These are phyloP conservation scores for Acephala macrosclerotiorum DNA, from an alignment of 2,329 filamentous ascomycete species.

Conservation along the genomic window DNA sequence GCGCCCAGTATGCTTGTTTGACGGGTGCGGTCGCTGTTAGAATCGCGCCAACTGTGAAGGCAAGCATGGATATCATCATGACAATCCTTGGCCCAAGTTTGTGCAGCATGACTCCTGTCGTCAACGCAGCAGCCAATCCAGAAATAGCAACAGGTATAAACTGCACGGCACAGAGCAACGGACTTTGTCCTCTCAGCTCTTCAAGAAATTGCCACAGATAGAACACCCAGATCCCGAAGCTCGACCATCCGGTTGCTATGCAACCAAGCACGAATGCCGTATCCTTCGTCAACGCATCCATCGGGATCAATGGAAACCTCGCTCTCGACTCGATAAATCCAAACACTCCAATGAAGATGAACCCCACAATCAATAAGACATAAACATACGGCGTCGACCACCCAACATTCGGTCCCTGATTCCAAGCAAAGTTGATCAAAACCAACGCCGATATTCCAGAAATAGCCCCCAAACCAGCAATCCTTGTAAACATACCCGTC, in stretches of 20 bases:
- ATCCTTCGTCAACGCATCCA: conserved; percentile 56
- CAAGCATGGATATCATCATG: conserved; percentile 45
- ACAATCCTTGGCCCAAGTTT: conserved; percentile 43
- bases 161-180: conserved; percentile 43
- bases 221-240: conserved; percentile 42
- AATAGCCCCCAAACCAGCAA: conserved; percentile 53
- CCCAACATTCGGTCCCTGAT: conserved; percentile 43
- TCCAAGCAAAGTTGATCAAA: conserved; percentile 64
- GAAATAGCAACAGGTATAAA: conserved; percentile 40
- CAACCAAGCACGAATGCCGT: conserved; percentile 54
- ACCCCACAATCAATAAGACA: conserved; percentile 62
- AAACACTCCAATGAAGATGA: conserved; percentile 61
- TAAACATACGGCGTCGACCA: conserved; percentile 39
- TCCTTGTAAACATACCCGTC: conserved; percentile 30
- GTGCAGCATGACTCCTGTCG: conserved; percentile 45
- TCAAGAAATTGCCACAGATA: conserved; percentile 38
- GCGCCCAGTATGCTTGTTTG: conserved; percentile 63
- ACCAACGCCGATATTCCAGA: conserved; percentile 58
- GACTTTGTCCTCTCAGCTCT: conserved; percentile 39
- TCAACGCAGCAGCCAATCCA: conserved; percentile 45
- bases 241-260: conserved; percentile 39
- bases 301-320: conserved; percentile 62
- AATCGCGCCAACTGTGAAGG: conserved; percentile 50
- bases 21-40: conserved; percentile 36
- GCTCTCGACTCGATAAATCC: conserved; percentile 58